A percentile compares a stretch with the other conserved stretches of the same genome.
Evolutionary conservation across 2,329 filamentous ascomycete genomes (phyloP).

Genomic region (Fusarium proliferatum): DNA sequence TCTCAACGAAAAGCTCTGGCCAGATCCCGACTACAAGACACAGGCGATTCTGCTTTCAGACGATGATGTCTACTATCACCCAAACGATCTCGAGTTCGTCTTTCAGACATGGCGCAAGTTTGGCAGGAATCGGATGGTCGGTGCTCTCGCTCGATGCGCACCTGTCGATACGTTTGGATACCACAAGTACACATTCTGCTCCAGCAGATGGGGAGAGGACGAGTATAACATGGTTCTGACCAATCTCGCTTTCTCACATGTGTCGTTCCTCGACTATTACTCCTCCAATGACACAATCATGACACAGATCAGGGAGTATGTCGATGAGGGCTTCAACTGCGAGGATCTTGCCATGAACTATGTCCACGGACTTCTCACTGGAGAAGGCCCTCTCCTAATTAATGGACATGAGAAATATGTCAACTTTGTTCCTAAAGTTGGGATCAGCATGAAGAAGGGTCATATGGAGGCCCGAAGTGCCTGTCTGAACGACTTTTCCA

Average conservation of each 20-base stretch:
- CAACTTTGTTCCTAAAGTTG: slow-evolving; percentile 47
- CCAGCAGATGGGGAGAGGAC: slow-evolving; percentile 37
- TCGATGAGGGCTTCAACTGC: slow-evolving; percentile 54
- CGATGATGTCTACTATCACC: slow-evolving; percentile 54
- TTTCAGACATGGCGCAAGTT: slow-evolving; percentile 56
- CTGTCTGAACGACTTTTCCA: slow-evolving; percentile 51
- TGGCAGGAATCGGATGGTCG: slow-evolving; percentile 49
- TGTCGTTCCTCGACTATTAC: slow-evolving; percentile 54
- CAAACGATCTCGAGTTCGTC: slow-evolving; percentile 53
- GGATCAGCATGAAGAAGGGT: slow-evolving; percentile 50
- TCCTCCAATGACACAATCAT: slow-evolving; percentile 49
- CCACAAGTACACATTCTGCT: slow-evolving; percentile 51
- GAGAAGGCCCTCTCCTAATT: slow-evolving; percentile 50
- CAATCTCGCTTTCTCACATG: slow-evolving; percentile 52
- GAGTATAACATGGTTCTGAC: slow-evolving; percentile 53
- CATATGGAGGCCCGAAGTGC: slow-evolving; percentile 50
- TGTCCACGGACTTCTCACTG: slow-evolving; percentile 49
- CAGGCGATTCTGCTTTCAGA: slow-evolving; percentile 55
- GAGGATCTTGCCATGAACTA: slow-evolving; percentile 56
- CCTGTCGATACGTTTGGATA: slow-evolving; percentile 39
- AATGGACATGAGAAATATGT: slow-evolving; percentile 48
- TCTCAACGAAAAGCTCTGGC: slow-evolving; percentile 53
- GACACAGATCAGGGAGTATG: slow-evolving; percentile 50
- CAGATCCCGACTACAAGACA: slow-evolving; percentile 51
- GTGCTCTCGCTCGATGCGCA: slow-evolving; percentile 53